Evolutionary conservation across 345 rosid species (phyloP).

Genomic region (Erysimum cheiranthoides): DNA sequence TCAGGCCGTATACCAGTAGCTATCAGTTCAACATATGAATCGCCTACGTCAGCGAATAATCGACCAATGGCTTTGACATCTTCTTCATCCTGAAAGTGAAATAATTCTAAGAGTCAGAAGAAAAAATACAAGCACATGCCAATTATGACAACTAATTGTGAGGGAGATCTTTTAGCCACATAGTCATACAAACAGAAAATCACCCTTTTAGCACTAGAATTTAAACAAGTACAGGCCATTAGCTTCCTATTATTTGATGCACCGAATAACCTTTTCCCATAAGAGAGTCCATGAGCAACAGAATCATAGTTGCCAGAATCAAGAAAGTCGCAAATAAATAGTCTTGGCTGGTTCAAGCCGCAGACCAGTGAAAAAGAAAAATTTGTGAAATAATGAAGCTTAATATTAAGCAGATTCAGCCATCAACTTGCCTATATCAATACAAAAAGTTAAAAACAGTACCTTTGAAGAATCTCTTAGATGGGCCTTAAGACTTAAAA

Average conservation of each 20-base stretch:
- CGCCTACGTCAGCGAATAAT: slow-evolving; percentile 96
- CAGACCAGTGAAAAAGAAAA: slow-evolving; percentile 35
- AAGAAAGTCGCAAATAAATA: no score
- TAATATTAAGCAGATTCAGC: slow-evolving; percentile 23
- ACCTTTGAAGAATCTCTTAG: slow-evolving; percentile 93
- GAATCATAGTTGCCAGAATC: not conserved
- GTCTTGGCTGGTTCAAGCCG: slow-evolving; percentile 1
- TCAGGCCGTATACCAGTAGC: slow-evolving; percentile 70
- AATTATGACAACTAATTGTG: slow-evolving; percentile 16
- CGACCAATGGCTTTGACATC: slow-evolving; percentile 98
- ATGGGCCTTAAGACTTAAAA: slow-evolving; percentile 81
- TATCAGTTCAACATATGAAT: slow-evolving; percentile 93
- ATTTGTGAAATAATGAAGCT: slow-evolving; percentile 8
- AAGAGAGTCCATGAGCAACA: slow-evolving; percentile 13
- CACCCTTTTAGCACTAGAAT: not conserved
- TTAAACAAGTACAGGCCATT: not conserved
- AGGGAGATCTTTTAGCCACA: slow-evolving; percentile 24
- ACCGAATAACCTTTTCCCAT: not conserved
- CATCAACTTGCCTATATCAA: not conserved
- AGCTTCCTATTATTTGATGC: slow-evolving; percentile 9
- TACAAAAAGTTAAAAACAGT: slow-evolving; percentile 22
- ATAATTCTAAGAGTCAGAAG: slow-evolving; percentile 28
- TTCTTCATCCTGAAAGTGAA: slow-evolving; percentile 85
- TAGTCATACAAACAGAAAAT: slow-evolving; percentile 18
- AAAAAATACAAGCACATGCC: slow-evolving; percentile 21